Conservation (phyloP, 345 rosid genomes). For the Cochlearia excelsa region DNA sequence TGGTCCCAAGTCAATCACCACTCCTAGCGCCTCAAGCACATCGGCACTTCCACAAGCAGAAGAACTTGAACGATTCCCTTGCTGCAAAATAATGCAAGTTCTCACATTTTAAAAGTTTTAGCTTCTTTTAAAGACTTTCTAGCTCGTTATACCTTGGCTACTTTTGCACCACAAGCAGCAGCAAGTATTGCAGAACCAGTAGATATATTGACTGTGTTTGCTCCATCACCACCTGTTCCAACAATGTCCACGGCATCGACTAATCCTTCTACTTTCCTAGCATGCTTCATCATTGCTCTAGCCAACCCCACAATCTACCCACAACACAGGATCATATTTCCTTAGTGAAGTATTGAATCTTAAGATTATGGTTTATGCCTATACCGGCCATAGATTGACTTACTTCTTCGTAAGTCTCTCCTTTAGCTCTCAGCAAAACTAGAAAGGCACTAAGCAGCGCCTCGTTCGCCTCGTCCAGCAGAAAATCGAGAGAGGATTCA, state of each 20-base stretch:
- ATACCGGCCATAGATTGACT: constrained; percentile 11
- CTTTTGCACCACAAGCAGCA: constrained; percentile 95
- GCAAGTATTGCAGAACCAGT: constrained; percentile 92
- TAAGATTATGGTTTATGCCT: not conserved
- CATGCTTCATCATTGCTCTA: constrained; percentile 74
- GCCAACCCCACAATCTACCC: constrained; percentile 81
- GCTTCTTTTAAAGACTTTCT: not conserved
- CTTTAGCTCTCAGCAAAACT: constrained; percentile 87
- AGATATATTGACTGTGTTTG: constrained; percentile 89
- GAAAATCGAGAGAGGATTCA: constrained; percentile 60
- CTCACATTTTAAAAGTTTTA: not conserved
- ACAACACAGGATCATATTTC: constrained; percentile 1
- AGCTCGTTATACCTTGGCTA: constrained; percentile 64
- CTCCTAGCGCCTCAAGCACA: constrained; percentile 78
- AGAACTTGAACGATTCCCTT: constrained; percentile 94
- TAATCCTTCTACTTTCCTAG: constrained; percentile 75
- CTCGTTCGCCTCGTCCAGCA: constrained; percentile 62
- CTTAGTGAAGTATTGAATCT: not conserved
- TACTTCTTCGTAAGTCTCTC: constrained; percentile 91
- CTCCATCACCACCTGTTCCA: constrained; percentile 97
- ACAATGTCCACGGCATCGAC: constrained; percentile 76
- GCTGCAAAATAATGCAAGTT: constrained; percentile 45
- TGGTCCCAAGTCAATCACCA: constrained; percentile 71
- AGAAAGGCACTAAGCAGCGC: constrained; percentile 80
- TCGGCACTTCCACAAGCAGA: constrained; percentile 99